Conservation (phyloP, 2,329 filamentous ascomycete species). For the Cercospora janseana region DNA sequence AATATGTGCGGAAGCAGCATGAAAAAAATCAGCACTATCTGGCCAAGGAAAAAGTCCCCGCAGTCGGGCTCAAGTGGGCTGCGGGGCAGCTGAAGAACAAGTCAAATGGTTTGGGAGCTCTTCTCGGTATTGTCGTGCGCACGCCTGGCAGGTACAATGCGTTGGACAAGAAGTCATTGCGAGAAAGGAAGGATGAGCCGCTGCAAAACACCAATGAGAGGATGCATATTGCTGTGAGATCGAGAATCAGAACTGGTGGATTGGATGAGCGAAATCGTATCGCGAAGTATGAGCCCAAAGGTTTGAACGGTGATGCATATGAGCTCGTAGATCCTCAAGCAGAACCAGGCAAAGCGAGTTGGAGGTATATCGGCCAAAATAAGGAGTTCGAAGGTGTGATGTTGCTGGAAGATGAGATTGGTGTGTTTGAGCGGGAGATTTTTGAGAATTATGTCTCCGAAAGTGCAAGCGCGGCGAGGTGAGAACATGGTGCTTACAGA, state of each 20-base stretch:
- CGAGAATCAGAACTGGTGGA: slow-evolving; percentile 16
- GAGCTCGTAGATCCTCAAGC: slow-evolving; percentile 15
- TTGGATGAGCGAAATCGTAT: slow-evolving; percentile 14
- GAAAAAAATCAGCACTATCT: slow-evolving; percentile 15
- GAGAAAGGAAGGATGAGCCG: slow-evolving; percentile 8
- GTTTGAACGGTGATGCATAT: slow-evolving; percentile 12
- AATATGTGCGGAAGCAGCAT: slow-evolving; percentile 28
- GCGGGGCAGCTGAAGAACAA: slow-evolving; percentile 16
- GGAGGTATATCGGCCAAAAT: slow-evolving; percentile 19
- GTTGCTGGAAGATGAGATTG: slow-evolving; percentile 18
- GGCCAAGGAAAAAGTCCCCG: slow-evolving; percentile 12
- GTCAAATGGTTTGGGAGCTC: slow-evolving; percentile 12
- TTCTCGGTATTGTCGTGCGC: slow-evolving; percentile 14
- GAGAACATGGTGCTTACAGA: background rate
- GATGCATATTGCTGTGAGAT: slow-evolving; percentile 18
- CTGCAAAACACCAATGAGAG: slow-evolving; percentile 20
- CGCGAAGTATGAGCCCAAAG: slow-evolving; percentile 18
- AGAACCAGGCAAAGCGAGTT: slow-evolving; percentile 19
- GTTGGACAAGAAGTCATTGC: slow-evolving; percentile 19
- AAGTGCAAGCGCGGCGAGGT: background rate
- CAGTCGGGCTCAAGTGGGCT: slow-evolving; percentile 15
- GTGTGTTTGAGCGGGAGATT: slow-evolving; percentile 17
- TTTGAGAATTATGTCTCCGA: slow-evolving; percentile 15
- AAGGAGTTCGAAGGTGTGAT: slow-evolving; percentile 11
- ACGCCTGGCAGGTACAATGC: slow-evolving; percentile 18